Percentiles rank a stretch among this genome's conserved stretches.
Conservation (phyloP, 441 rosid genomes). For the Corymbia citriodora region DNA sequence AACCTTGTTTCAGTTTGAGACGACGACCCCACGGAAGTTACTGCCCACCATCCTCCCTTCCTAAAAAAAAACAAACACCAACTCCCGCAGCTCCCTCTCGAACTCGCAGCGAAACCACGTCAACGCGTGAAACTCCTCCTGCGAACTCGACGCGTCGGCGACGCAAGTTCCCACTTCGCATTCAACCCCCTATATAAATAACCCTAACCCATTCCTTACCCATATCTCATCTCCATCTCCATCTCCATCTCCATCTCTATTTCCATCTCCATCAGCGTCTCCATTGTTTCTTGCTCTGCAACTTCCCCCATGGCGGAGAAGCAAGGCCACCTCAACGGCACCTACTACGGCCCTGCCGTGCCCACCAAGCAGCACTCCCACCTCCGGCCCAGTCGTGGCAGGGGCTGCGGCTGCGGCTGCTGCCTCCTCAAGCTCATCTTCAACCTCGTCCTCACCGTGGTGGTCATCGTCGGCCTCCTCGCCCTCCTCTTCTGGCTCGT, state of each 20-base stretch:
- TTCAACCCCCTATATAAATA: neutral
- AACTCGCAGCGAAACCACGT: neutral
- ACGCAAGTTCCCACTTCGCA: neutral
- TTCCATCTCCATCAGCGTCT: neutral
- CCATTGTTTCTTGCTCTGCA: neutral
- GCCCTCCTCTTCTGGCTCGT: slow-evolving; percentile 59
- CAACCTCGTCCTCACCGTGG: slow-evolving; percentile 30
- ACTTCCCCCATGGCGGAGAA: slow-evolving; percentile 35
- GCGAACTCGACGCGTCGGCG: neutral
- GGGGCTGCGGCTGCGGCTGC: slow-evolving; percentile 51
- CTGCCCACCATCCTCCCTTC: neutral
- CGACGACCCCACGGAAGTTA: neutral
- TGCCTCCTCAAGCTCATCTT: slow-evolving; percentile 39
- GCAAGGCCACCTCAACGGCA: slow-evolving; percentile 43
- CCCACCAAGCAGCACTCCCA: slow-evolving; percentile 40
- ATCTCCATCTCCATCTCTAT: neutral
- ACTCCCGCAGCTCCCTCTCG: too few relatives aligned
- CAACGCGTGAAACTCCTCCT: neutral
- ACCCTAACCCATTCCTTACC: neutral
- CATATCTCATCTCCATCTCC: neutral
- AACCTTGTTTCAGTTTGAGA: neutral
- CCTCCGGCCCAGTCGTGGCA: slow-evolving; percentile 37
- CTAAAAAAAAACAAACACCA: neutral
- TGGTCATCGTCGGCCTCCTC: slow-evolving; percentile 38
- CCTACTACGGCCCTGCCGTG: slow-evolving; percentile 57